phyloP scores from a whole-genome alignment of 345 rosid genomes.

The Populus alba region DNA sequence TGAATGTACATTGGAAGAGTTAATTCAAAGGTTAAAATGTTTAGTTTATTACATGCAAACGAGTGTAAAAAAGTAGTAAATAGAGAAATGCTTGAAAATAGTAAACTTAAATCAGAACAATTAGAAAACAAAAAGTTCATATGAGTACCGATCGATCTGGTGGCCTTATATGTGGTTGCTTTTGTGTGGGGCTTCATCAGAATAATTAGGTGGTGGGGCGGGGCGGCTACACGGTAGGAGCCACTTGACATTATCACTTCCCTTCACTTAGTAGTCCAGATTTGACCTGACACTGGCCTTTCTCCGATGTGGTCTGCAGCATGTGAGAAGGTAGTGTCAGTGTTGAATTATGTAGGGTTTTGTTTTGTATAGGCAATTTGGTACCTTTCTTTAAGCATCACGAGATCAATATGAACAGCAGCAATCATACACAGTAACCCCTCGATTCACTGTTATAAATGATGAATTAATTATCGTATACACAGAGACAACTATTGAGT shows the following conservation, averaged over 20 bases:
- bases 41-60: background rate
- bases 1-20: background rate
- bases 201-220: background rate
- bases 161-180: background rate
- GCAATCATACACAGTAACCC: background rate
- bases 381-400: background rate
- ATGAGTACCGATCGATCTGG: background rate
- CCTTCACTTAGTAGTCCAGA: background rate
- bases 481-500: background rate
- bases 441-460: background rate
- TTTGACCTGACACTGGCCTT: background rate
- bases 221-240: background rate
- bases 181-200: background rate
- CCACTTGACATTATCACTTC: background rate
- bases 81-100: background rate
- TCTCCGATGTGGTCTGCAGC: constrained; percentile 1
- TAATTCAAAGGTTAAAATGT: background rate
- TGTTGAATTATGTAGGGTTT: background rate
- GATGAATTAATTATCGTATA: background rate
- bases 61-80: background rate
- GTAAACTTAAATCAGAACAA: background rate
- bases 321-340: constrained; percentile 6
- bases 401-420: background rate
- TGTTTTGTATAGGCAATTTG: background rate
- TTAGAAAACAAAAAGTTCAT: background rate